phyloP scores from a whole-genome alignment of 1,284 basidiomycete species.

The Pseudozyma hubeiensis region DNA sequence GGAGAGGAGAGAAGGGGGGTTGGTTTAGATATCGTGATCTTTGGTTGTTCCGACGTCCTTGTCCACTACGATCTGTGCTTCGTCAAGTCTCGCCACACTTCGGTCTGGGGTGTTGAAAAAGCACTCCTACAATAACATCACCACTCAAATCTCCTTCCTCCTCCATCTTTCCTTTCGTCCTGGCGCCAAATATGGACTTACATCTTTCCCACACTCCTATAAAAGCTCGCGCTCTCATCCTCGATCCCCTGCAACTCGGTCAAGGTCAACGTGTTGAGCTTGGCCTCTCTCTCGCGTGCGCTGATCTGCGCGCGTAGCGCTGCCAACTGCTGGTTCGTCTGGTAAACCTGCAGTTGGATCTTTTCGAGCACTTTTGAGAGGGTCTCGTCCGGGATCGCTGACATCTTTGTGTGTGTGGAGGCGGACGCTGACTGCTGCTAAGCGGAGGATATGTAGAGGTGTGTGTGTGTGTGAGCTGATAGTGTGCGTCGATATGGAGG shows the following conservation, averaged over 20 bases:
- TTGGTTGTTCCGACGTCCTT: constrained; percentile 39
- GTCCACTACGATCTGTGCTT: constrained; percentile 2
- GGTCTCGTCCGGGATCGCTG: constrained; percentile 39
- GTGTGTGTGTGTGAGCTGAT: neutral
- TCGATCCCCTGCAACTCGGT: constrained; percentile 31
- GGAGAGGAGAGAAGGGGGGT: neutral
- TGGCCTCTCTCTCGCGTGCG: constrained; percentile 33
- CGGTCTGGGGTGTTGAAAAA: too few species aligned
- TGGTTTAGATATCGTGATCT: neutral
- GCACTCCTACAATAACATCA: too few species aligned
- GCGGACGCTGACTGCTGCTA: neutral
- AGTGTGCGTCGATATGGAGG: too few species aligned
- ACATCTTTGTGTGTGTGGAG: constrained; percentile 3
- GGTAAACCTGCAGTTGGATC: constrained; percentile 43
- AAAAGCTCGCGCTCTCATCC: constrained; percentile 29
- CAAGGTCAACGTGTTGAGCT: constrained; percentile 37
- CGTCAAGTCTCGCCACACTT: too few species aligned
- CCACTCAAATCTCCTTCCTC: too few species aligned
- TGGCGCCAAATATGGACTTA: constrained; percentile 6
- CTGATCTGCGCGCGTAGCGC: constrained; percentile 36
- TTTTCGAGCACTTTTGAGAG: constrained; percentile 43
- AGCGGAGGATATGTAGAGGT: neutral
- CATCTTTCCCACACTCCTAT: constrained; percentile 41
- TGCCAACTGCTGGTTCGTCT: constrained; percentile 39
- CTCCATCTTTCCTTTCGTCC: too few species aligned